Percentiles rank a stretch among this genome's conserved stretches.
Conservation (phyloP, 1,284 basidiomycete species). For the Earliella scabrosa region DNA sequence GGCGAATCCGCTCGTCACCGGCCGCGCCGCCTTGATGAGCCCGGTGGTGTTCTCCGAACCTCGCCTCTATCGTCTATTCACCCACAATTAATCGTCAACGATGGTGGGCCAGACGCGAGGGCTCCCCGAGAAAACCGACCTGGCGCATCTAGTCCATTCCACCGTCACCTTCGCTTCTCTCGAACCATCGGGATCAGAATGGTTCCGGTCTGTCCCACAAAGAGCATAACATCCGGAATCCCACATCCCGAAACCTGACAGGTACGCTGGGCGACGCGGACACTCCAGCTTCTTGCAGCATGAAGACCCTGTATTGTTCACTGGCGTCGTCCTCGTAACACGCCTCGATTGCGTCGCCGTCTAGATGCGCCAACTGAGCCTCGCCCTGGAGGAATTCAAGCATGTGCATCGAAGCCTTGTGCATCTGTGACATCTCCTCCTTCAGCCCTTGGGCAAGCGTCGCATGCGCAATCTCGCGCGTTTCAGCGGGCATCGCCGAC, state of each 20-base stretch:
- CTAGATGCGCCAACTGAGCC: constrained; percentile 11
- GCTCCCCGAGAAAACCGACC: constrained; percentile 5
- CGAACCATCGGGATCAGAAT: background rate
- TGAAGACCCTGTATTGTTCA: background rate
- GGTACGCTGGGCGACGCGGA: background rate
- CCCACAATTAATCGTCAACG: constrained; percentile 1
- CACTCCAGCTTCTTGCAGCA: background rate
- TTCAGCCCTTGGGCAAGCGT: constrained; percentile 12
- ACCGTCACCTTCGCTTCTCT: constrained; percentile 4
- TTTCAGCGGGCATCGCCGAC: constrained; percentile 18
- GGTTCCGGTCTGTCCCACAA: constrained; percentile 17
- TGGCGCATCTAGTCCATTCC: constrained; percentile 6
- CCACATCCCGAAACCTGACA: constrained; percentile 16
- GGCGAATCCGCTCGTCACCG: constrained; percentile 1
- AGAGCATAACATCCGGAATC: constrained; percentile 19
- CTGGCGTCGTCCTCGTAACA: constrained; percentile 12
- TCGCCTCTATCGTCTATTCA: background rate
- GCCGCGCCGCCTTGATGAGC: background rate
- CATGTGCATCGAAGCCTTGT: constrained; percentile 6
- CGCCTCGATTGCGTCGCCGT: constrained; percentile 3
- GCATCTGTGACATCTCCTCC: constrained; percentile 8
- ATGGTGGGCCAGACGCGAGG: background rate
- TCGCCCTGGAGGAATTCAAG: constrained; percentile 14
- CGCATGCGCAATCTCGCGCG: constrained; percentile 9
- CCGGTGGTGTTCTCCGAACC: no score